Evolutionary conservation across 2,329 filamentous ascomycete species (phyloP).

Genomic region (Beauveria varroae): DNA sequence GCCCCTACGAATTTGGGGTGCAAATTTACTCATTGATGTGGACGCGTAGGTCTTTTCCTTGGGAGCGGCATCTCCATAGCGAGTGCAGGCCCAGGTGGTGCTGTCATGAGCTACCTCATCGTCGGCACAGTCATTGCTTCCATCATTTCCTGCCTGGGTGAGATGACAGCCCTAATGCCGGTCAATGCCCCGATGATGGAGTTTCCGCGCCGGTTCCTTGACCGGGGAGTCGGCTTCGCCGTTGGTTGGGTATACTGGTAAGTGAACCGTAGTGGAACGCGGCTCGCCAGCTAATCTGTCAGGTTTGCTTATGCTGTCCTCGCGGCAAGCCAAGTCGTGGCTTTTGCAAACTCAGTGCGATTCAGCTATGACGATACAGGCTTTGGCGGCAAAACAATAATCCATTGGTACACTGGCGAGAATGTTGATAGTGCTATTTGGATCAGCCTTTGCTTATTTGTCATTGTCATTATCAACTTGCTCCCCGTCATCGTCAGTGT

Average conservation of each 20-base stretch:
- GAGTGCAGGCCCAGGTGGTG: conserved; percentile 32
- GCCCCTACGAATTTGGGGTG: background rate
- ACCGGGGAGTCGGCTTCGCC: conserved; percentile 29
- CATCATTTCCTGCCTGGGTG: conserved; percentile 34
- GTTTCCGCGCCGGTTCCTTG: conserved; percentile 29
- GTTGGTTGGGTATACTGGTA: conserved; percentile 33
- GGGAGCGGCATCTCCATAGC: conserved; percentile 32
- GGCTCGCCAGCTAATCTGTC: background rate
- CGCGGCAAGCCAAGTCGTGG: conserved; percentile 29
- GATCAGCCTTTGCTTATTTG: conserved; percentile 28
- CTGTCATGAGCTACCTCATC: conserved; percentile 31
- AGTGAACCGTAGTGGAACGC: background rate
- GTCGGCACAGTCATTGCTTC: conserved; percentile 36
- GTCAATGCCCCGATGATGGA: conserved; percentile 32
- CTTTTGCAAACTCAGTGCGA: conserved; percentile 26
- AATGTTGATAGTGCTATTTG: conserved; percentile 29
- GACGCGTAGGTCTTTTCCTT: conserved; percentile 27
- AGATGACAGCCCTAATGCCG: conserved; percentile 32
- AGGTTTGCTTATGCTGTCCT: conserved; percentile 32
- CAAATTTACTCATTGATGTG: background rate
- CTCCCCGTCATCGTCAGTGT: conserved; percentile 27
- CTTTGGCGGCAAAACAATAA: conserved; percentile 20
- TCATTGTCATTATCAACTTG: conserved; percentile 28
- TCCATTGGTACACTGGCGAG: conserved; percentile 26
- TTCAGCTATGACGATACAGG: conserved; percentile 27